A percentile compares a stretch with the other conserved stretches of the same genome.
phyloP scores from a whole-genome alignment of 192 early-diverging fungal genomes.

The Backusella westeae region DNA sequence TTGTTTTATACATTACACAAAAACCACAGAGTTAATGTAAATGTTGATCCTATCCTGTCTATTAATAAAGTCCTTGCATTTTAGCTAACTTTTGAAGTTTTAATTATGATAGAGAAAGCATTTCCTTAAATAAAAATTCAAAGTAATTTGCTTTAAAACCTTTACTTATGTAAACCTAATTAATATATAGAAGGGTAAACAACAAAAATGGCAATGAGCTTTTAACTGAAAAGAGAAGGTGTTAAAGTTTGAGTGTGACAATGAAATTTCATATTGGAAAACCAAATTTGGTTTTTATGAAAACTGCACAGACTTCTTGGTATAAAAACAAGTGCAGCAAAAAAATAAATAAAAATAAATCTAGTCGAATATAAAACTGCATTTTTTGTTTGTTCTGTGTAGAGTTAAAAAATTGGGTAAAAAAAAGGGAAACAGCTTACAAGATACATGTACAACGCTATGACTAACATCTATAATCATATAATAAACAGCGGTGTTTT shows the following conservation, averaged over 20 bases:
- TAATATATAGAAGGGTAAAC: background rate
- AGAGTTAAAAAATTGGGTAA: background rate
- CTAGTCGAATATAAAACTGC: background rate
- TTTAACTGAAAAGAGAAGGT: background rate
- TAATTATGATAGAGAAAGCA: background rate
- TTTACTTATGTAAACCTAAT: background rate
- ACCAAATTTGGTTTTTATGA: background rate
- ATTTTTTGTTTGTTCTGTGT: background rate
- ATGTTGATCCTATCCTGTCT: background rate
- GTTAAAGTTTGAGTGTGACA: background rate
- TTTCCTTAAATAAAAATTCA: background rate
- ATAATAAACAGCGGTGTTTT: background rate
- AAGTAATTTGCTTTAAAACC: background rate
- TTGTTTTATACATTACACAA: background rate
- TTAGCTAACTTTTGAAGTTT: background rate
- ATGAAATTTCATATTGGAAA: background rate
- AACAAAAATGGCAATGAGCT: background rate
- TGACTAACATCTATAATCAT: background rate
- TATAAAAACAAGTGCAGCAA: background rate
- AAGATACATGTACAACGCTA: background rate
- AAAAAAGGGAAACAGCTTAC: background rate
- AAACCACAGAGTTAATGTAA: background rate
- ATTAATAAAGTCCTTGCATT: background rate
- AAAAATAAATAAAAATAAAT: background rate
- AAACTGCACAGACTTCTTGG: background rate